Percentiles rank a stretch among this genome's conserved stretches.
These are phyloP conservation scores for Chaetomium tenue DNA, from an alignment of 495 filamentous ascomycete genomes.

Conservation along the genomic window DNA sequence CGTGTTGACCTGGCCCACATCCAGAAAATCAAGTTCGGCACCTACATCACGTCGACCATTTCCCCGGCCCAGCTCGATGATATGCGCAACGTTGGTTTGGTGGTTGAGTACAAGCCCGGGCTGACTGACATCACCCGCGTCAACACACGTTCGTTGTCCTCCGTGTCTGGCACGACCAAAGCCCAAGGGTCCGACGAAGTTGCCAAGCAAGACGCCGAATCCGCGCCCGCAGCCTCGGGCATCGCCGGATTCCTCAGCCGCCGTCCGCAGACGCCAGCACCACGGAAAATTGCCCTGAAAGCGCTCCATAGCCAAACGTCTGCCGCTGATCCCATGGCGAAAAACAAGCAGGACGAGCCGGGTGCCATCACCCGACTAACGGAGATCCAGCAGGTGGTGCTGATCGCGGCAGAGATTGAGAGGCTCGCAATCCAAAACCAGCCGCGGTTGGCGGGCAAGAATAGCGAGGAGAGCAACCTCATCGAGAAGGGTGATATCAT, in stretches of 20 bases:
- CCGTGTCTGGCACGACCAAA: constrained; percentile 40
- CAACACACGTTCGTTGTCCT: constrained; percentile 81
- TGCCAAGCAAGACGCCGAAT: constrained; percentile 12
- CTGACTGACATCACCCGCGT: constrained; percentile 65
- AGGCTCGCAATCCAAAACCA: constrained; percentile 41
- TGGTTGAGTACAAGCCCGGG: constrained; percentile 70
- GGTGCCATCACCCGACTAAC: constrained; percentile 48
- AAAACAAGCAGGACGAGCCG: constrained; percentile 29
- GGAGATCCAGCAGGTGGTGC: constrained; percentile 67
- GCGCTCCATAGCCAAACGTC: constrained; percentile 57
- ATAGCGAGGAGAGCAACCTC: constrained; percentile 38
- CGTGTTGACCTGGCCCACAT: constrained; percentile 76
- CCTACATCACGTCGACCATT: constrained; percentile 85
- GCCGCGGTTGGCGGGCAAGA: constrained; percentile 36
- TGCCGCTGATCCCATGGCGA: constrained; percentile 45
- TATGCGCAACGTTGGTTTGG: constrained; percentile 74
- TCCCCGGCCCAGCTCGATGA: constrained; percentile 71
- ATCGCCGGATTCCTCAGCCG: constrained; percentile 36
- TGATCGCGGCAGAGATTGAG: constrained; percentile 64
- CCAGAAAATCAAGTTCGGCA: constrained; percentile 67
- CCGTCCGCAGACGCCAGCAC: constrained; percentile 27
- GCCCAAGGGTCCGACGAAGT: constrained; percentile 17
- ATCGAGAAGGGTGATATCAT: constrained; percentile 78
- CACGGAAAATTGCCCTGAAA: constrained; percentile 55
- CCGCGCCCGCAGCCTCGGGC: constrained; percentile 21